These are phyloP conservation scores for Astrothelium subdiscretum DNA, from an alignment of 495 filamentous ascomycete species.

Conservation along the genomic window DNA sequence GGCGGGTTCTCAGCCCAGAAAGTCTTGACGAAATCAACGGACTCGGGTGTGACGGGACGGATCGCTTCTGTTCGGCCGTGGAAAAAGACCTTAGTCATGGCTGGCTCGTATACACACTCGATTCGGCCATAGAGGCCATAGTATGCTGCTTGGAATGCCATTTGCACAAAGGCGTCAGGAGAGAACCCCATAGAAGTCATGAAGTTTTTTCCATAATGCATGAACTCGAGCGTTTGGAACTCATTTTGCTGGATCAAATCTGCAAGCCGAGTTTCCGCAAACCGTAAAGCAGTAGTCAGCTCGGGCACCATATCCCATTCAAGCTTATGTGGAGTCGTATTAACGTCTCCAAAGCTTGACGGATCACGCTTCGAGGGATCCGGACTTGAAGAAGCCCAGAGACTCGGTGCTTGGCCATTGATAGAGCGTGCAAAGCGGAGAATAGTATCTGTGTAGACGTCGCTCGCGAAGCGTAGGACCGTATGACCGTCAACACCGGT, in stretches of 20 bases:
- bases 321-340: slow-evolving; percentile 85
- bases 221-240: slow-evolving; percentile 85
- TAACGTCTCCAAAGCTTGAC: slow-evolving; percentile 85
- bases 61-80: slow-evolving; percentile 94
- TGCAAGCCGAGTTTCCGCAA: slow-evolving; percentile 88
- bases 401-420: slow-evolving; percentile 81
- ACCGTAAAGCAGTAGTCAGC: slow-evolving; percentile 78
- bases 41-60: slow-evolving; percentile 69
- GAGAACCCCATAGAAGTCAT: slow-evolving; percentile 96
- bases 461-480: slow-evolving; percentile 87
- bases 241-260: slow-evolving; percentile 96
- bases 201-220: slow-evolving; percentile 86
- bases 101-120: slow-evolving; percentile 93
- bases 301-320: slow-evolving; percentile 98
- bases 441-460: slow-evolving; percentile 96
- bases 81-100: slow-evolving; percentile 91
- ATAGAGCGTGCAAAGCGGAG: slow-evolving; percentile 91
- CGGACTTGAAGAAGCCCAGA: slow-evolving; percentile 85
- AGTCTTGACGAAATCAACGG: slow-evolving; percentile 73
- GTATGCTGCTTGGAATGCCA: slow-evolving; percentile 98
- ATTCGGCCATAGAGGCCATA: slow-evolving; percentile 91
- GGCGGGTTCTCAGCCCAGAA: slow-evolving; percentile 91
- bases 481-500: slow-evolving; percentile 97
- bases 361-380: slow-evolving; percentile 93
- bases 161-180: slow-evolving; percentile 94